These are phyloP conservation scores for Dioscorea cayenensis DNA, from an alignment of 116 monocot genomes.

Conservation along the genomic window DNA sequence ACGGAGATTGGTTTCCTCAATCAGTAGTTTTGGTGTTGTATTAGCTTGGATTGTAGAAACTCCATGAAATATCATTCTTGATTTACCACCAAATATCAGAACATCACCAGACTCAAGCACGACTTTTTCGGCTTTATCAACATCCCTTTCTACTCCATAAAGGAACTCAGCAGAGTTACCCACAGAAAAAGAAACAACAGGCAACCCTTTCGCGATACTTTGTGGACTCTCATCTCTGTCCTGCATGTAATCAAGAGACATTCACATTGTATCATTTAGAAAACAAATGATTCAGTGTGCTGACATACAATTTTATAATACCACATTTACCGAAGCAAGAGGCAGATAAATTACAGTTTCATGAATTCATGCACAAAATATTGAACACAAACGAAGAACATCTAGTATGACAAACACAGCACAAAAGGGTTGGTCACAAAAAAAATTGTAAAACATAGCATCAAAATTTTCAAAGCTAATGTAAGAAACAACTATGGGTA, in stretches of 20 bases:
- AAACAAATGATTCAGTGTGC: too few relatives aligned
- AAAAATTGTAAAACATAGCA: too few relatives aligned
- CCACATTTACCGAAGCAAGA: too few relatives aligned
- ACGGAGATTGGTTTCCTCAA: constrained; percentile 19
- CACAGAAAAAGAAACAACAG: constrained; percentile 51
- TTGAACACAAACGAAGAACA: too few relatives aligned
- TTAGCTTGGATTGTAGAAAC: constrained; percentile 19
- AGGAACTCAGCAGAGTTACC: constrained; percentile 50
- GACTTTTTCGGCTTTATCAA: constrained; percentile 25
- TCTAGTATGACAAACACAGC: too few relatives aligned
- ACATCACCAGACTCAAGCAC: constrained; percentile 57
- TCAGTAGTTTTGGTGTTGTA: constrained; percentile 26
- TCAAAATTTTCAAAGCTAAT: too few relatives aligned
- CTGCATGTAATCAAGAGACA: constrained; percentile 11
- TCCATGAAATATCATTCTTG: constrained; percentile 44
- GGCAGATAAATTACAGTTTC: too few relatives aligned
- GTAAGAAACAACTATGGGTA: too few relatives aligned
- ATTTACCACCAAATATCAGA: constrained; percentile 45
- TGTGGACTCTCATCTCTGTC: constrained; percentile 43
- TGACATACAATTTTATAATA: too few relatives aligned
- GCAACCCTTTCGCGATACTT: constrained; percentile 33
- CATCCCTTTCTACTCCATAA: constrained; percentile 26
- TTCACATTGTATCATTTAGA: neutral
- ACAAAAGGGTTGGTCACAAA: too few relatives aligned
- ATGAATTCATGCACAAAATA: too few relatives aligned